A percentile compares a stretch with the other conserved stretches of the same genome.
Evolutionary conservation across 1,284 basidiomycete species (phyloP).

Genomic region (Dichomitus squalens): DNA sequence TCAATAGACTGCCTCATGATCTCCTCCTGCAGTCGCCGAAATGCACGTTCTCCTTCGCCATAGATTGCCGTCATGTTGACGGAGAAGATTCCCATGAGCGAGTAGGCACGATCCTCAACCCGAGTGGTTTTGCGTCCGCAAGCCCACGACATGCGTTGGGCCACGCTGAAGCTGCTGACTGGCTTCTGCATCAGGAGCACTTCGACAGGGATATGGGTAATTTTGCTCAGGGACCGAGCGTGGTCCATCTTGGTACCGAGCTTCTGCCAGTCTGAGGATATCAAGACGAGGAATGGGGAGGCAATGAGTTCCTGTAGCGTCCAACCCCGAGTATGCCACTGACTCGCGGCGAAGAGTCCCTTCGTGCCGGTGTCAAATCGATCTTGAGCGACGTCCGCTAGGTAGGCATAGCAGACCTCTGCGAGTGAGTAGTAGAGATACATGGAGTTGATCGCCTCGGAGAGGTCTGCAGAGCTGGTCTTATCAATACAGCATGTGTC

Average conservation of each 20-base stretch:
- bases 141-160: constrained; percentile 17
- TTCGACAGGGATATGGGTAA: not conserved
- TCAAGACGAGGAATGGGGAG: constrained; percentile 6
- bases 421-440: constrained; percentile 4
- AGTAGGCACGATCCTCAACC: constrained; percentile 14
- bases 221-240: not conserved
- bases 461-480: constrained; percentile 8
- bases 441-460: too few relatives aligned
- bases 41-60: too few relatives aligned
- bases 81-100: constrained; percentile 13
- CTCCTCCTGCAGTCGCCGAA: too few relatives aligned
- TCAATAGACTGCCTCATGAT: constrained; percentile 9
- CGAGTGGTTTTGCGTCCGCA: constrained; percentile 8
- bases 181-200: constrained; percentile 1
- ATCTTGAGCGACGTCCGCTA: not conserved
- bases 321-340: too few relatives aligned
- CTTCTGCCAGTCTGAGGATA: constrained; percentile 6
- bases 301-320: constrained; percentile 14
- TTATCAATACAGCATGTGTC: constrained; percentile 12
- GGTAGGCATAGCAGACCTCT: constrained; percentile 2
- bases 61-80: constrained; percentile 14
- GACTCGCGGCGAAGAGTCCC: constrained; percentile 3
- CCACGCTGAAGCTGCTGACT: constrained; percentile 6
- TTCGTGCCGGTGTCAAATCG: not conserved
- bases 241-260: constrained; percentile 5